phyloP scores from a whole-genome alignment of 2,329 filamentous ascomycete species.

The Aspergillus intermedius region DNA sequence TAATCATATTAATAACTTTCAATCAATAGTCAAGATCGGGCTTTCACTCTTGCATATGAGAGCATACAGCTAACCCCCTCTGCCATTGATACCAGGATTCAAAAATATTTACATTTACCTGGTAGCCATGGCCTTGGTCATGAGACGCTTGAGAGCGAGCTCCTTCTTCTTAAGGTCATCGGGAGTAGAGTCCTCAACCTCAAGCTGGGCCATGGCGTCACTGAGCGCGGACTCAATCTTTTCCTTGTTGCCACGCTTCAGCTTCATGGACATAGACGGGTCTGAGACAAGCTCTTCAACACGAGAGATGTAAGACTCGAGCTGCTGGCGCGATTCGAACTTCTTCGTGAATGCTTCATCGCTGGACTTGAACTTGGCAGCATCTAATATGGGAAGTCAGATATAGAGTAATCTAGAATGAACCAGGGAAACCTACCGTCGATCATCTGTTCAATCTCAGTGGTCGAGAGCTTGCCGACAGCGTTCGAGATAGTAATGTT shows the following conservation, averaged over 20 bases:
- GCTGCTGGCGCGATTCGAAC: slow-evolving; percentile 98
- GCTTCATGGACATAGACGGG: slow-evolving; percentile 89
- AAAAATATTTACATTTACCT: slow-evolving; percentile 52
- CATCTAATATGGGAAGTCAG: slow-evolving; percentile 48
- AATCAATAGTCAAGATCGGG: neutral
- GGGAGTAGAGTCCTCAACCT: slow-evolving; percentile 82
- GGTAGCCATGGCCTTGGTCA: slow-evolving; percentile 96
- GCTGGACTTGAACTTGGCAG: slow-evolving; percentile 96
- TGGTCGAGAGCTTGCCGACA: slow-evolving; percentile 90
- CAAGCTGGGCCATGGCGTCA: slow-evolving; percentile 95
- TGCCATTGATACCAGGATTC: slow-evolving; percentile 1
- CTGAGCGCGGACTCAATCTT: slow-evolving; percentile 97
- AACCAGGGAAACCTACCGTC: slow-evolving; percentile 50
- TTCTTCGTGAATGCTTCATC: slow-evolving; percentile 99
- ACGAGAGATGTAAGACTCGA: slow-evolving; percentile 97
- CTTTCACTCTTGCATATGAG: neutral
- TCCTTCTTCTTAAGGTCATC: slow-evolving; percentile 99
- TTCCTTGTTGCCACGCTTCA: slow-evolving; percentile 99
- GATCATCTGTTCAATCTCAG: slow-evolving; percentile 98
- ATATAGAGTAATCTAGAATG: neutral
- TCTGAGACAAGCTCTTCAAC: slow-evolving; percentile 99
- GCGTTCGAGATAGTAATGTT: slow-evolving; percentile 99
- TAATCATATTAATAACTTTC: no score
- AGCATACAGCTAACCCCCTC: neutral
- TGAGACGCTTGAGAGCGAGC: slow-evolving; percentile 90